Evolutionary conservation across 2,329 filamentous ascomycete genomes (phyloP), one percentile per base, ranked within the genome.

Genomic region (Tolypocladium endophyticum): DNA sequence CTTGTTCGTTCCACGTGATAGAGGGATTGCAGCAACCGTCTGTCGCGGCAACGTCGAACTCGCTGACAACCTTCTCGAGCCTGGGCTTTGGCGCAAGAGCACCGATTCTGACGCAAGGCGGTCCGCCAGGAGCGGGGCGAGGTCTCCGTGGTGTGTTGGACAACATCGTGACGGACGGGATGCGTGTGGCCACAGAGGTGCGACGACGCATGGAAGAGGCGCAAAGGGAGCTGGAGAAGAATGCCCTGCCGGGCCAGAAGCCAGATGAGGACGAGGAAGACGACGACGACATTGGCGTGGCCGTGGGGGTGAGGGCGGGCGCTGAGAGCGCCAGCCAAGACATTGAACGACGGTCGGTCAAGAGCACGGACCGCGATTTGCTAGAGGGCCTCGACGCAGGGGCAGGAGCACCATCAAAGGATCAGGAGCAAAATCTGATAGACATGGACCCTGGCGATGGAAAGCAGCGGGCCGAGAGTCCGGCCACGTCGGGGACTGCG

Each of bases 81-180:
- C 78, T 91, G 11, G 83, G 85, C 60, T 81, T 86, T 58, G 79
- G 77, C 64, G 70, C 76, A 38, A 73, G 79, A 25, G 62, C 68
- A 35, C 67, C 71, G 8, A 41, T 64, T 60, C 74, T 79, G 59
- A 70, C 78, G 55, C 72, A 75, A 54, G 70, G 73, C 3, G 70
- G 75, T 56, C 67, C 76, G 64, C 65, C 72, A 47, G 68, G 73
- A 62, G 87, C 62, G 80, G 87, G 68, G 79, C 83, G 92, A 64
- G 91, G 94, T 28, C 81, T 99, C 1, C 84, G 94, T 50, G 94
- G 94, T 25, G 94, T 99, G 61, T 79, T 99, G 45, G 94, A 99
- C 76, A 96, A 96, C 67, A 97, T 99, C 67, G 94, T 97, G 64
- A 96, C 89, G 1, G 94, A 99, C 70, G 94, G 94, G 50, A 97